phyloP scores from a whole-genome alignment of 2,329 filamentous ascomycete genomes.

The Colletotrichum caudatum region DNA sequence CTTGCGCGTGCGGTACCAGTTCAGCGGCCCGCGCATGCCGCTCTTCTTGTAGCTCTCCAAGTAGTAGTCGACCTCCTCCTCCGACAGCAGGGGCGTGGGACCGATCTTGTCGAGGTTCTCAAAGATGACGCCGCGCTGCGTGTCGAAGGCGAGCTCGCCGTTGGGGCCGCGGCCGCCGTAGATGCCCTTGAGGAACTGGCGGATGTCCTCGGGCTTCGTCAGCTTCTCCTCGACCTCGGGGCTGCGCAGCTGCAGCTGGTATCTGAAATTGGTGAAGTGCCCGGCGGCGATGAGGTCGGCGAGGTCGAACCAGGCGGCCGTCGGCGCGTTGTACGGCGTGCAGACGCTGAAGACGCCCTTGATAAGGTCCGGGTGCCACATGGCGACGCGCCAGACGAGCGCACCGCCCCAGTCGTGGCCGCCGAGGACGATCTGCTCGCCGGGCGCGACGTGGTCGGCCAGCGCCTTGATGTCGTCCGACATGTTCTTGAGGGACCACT shows the following conservation, averaged over 20 bases:
- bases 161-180: constrained; percentile 74
- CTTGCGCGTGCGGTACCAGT: constrained; percentile 85
- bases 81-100: constrained; percentile 69
- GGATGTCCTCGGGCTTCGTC: constrained; percentile 70
- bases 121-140: constrained; percentile 71
- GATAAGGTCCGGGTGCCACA: constrained; percentile 80
- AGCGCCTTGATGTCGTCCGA: constrained; percentile 82
- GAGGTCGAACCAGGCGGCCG: constrained; percentile 64
- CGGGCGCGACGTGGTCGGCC: constrained; percentile 64
- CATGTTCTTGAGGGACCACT: constrained; percentile 73
- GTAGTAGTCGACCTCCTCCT: constrained; percentile 83
- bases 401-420: constrained; percentile 95
- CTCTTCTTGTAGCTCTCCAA: constrained; percentile 76
- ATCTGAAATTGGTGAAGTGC: constrained; percentile 76
- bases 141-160: constrained; percentile 69
- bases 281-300: constrained; percentile 68
- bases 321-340: constrained; percentile 76
- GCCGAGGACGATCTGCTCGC: constrained; percentile 77
- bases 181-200: constrained; percentile 76
- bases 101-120: constrained; percentile 71
- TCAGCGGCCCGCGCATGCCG: constrained; percentile 83
- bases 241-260: constrained; percentile 84
- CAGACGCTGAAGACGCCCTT: constrained; percentile 83
- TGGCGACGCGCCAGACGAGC: constrained; percentile 79
- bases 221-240: constrained; percentile 72